Evolutionary conservation across 2,329 filamentous ascomycete species (phyloP), one percentile per base, ranked within the genome.

Genomic region (Orbilia oligospora): DNA sequence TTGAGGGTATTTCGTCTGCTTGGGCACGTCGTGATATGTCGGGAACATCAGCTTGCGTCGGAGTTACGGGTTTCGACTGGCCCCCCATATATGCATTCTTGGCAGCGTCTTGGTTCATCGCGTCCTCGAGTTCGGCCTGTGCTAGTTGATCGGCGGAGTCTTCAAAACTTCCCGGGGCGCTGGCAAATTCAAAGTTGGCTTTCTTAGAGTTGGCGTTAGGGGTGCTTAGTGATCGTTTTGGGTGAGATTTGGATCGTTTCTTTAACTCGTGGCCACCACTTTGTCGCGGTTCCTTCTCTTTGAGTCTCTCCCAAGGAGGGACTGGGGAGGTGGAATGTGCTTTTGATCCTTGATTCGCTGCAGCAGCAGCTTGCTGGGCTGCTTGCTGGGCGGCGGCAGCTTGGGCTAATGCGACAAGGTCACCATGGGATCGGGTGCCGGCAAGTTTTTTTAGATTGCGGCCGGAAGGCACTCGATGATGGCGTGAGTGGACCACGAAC

Each of bases 401-500:
- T 61, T 77, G 67, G 63, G 75, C 75, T 78, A 78, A 48, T 49
- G 75, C 75, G 51, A 78, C 75, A 38, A 79, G 76, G 66, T 79
- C 76, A 70, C 76, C 70, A 67, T 79, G 76, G 41, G 76, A 79
- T 36, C 75, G 75, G 55, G 75, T 72, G 33, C 68, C 75, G 53
- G 73, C 73, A 20, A 79, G 76, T 55, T 79, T 79, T 61, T 79
- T 79, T 46, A 73, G 71, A 61, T 79, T 75, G 30, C 70, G 70
- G 48, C 71, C 76, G 18, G 70, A 73, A 30, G 76, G 76, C 30
- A 79, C 76, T 65, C 76, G 76, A 67, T 79, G 64, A 64, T 79
- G 76, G 65, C 76, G 76, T 70, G 76, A 67, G 58, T 79, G 76
- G 48, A 79, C 76, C 68, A 75, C 76, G 76, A 75, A 79, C 63